These are phyloP conservation scores for Aquilaria malaccensis DNA, from an alignment of 345 rosid species.

Conservation along the genomic window DNA sequence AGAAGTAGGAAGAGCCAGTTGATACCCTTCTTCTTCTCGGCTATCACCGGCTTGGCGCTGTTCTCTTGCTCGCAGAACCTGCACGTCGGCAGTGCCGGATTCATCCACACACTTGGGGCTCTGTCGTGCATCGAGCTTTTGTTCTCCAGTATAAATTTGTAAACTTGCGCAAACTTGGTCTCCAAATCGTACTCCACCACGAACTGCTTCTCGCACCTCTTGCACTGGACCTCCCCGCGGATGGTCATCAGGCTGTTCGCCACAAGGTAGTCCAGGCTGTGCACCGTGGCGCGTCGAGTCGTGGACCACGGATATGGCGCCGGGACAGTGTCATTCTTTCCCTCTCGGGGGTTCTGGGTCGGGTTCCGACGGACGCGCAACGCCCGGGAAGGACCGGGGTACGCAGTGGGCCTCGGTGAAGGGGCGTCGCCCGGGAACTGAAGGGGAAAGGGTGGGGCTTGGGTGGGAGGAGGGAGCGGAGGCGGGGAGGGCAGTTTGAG, in stretches of 20 bases:
- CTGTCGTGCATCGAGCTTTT: slow-evolving; percentile 49
- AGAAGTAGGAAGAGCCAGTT: slow-evolving; percentile 87
- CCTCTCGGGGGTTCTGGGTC: slow-evolving; percentile 12
- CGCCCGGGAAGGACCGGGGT: not conserved
- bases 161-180: slow-evolving; percentile 41
- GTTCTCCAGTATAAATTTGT: slow-evolving; percentile 19
- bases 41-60: slow-evolving; percentile 48
- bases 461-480: slow-evolving; percentile 12
- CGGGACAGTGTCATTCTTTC: slow-evolving; percentile 27
- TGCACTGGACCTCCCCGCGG: slow-evolving; percentile 58
- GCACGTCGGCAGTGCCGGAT: slow-evolving; percentile 40
- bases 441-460: not conserved
- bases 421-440: not conserved
- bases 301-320: slow-evolving; percentile 77
- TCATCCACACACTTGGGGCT: slow-evolving; percentile 56
- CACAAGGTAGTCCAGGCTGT: slow-evolving; percentile 28
- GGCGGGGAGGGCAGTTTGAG: slow-evolving; percentile 2
- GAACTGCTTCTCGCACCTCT: slow-evolving; percentile 44
- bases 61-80: slow-evolving; percentile 43
- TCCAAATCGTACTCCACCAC: slow-evolving; percentile 41
- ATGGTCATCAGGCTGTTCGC: slow-evolving; percentile 27
- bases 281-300: slow-evolving; percentile 37
- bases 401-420: not conserved
- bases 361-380: slow-evolving; percentile 23
- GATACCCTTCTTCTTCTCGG: slow-evolving; percentile 39